A percentile compares a stretch with the other conserved stretches of the same genome.
phyloP scores from a whole-genome alignment of 78 protist genomes.

The Tieghemostelium lacteum region DNA sequence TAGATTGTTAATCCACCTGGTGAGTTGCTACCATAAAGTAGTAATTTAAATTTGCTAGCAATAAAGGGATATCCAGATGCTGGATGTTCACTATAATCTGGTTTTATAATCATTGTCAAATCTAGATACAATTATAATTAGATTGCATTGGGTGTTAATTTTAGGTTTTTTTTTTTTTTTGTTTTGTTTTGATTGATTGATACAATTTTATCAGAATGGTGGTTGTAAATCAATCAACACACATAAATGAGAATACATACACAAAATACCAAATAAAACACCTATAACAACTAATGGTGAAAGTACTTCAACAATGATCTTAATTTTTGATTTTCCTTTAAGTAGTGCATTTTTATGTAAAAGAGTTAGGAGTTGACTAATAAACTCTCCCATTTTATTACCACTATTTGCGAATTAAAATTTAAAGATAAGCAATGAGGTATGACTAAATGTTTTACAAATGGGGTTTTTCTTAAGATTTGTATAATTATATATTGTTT shows the following conservation, averaged over 20 bases:
- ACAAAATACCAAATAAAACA: neutral
- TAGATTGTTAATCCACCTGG: neutral
- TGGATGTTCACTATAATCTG: neutral
- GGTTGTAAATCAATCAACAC: no score
- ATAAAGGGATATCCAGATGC: neutral
- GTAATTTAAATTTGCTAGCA: no score
- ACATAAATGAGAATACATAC: neutral
- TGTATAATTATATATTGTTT: no score
- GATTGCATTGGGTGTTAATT: no score
- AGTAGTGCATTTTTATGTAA: neutral
- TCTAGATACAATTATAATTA: neutral
- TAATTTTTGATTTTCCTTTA: slow-evolving; percentile 5
- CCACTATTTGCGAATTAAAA: no score
- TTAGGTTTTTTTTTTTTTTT: neutral
- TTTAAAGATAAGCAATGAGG: no score
- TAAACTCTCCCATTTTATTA: slow-evolving; percentile 19
- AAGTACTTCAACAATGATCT: neutral
- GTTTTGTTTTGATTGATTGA: no score
- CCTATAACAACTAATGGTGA: neutral
- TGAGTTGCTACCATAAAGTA: neutral
- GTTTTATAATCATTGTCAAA: neutral
- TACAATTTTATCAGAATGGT: neutral
- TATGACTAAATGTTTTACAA: no score
- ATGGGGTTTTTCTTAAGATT: no score
- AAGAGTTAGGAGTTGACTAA: neutral